phyloP scores from a whole-genome alignment of 148 eudicot species.

The Chenopodium berlandieri region DNA sequence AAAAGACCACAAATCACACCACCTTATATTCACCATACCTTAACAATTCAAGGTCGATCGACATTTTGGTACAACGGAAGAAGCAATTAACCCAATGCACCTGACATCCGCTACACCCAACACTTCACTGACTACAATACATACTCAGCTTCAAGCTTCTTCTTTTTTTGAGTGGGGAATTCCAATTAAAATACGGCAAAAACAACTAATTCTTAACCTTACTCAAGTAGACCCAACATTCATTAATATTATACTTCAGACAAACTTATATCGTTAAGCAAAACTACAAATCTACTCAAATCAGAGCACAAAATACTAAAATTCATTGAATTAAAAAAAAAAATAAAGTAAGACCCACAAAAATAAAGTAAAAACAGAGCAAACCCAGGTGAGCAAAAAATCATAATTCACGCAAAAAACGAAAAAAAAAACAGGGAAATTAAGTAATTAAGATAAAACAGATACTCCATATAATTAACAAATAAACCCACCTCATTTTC shows the following conservation, averaged over 20 bases:
- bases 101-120: neutral
- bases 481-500: slow-evolving; percentile 67
- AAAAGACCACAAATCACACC: neutral
- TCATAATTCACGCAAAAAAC: neutral
- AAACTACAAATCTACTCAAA: neutral
- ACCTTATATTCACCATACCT: neutral
- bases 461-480: neutral
- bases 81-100: neutral
- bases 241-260: neutral
- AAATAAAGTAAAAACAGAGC: neutral
- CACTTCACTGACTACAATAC: neutral
- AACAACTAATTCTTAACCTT: slow-evolving; percentile 4
- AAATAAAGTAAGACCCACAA: neutral
- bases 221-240: neutral
- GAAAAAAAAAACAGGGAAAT: neutral
- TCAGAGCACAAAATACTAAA: too few relatives aligned
- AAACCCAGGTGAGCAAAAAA: neutral
- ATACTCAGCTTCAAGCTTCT: neutral
- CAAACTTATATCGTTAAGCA: neutral
- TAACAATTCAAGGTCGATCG: neutral
- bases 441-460: neutral
- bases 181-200: neutral
- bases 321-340: neutral
- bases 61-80: neutral
- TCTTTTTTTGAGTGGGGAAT: neutral